Conservation (phyloP, 345 rosid species). For the Lenwebbia sp. region DNA sequence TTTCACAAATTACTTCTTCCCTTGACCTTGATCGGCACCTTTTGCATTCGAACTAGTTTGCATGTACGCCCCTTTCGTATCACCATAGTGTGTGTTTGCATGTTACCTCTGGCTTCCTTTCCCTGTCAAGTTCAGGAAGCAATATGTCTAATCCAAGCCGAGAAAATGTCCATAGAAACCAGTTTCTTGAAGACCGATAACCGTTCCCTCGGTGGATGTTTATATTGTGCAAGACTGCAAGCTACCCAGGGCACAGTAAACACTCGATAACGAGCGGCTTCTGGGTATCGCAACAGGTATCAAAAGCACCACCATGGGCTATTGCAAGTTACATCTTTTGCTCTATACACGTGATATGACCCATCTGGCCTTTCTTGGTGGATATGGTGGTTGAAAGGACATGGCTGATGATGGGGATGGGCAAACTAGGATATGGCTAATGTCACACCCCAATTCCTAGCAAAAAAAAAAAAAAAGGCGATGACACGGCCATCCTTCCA, state of each 20-base stretch:
- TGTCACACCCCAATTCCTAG: too few species aligned
- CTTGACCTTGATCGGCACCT: background rate
- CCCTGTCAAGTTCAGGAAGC: background rate
- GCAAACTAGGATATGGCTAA: too few species aligned
- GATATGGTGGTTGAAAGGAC: background rate
- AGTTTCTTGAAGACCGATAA: background rate
- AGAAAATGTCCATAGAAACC: background rate
- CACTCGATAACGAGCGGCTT: background rate
- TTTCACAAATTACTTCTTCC: background rate
- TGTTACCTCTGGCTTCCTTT: background rate
- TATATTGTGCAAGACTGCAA: background rate
- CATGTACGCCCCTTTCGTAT: background rate
- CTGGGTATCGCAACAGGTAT: background rate
- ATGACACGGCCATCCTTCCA: too few species aligned
- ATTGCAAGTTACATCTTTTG: background rate
- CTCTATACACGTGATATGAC: background rate
- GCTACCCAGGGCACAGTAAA: background rate
- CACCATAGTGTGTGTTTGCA: background rate
- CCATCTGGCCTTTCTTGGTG: background rate
- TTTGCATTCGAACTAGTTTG: background rate
- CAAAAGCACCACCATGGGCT: background rate
- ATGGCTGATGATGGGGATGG: background rate
- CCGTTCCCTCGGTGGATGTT: background rate
- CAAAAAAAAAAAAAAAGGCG: too few species aligned
- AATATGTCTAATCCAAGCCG: background rate